Base-by-base conservation (phyloP, 768 basidiomycete genomes). In the Tephrocybe sp. region DNA sequence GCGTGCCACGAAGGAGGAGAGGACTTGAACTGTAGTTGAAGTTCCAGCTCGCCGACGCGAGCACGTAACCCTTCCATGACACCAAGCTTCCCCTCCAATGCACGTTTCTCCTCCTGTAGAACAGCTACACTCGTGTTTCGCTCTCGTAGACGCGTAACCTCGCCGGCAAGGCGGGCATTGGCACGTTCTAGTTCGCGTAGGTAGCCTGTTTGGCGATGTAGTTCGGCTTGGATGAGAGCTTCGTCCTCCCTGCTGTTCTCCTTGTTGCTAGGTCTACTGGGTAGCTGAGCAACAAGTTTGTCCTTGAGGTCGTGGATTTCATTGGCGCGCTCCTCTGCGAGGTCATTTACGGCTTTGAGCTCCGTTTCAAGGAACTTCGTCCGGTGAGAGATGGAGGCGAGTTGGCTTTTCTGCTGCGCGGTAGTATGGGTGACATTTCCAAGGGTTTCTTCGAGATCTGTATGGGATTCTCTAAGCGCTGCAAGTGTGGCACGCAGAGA, bases 71-170 rank as follows among this genome's bases (percentile, higher is more conserved):
- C 76, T 16, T 87, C 83, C 30, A 78, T 64, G 1, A 68, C 69
- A 12, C 55, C 58, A 7, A 83, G 65, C 56, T 77, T 84, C 13
- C 68, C 64, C 60, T 89, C 80, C 36, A 92, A 63, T 0, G 74
- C 73, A 5, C 82, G 73, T 53, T 90, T 89, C 66, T 92, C 86
- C 61, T 92, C 90, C 26, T 78, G 72, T 28, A 92, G 60, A 2
- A 92, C 83, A 51, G 89, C 87, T 2, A 87, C 67, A 54, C 79
- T 84, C 6, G 73, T 66, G n/a, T 83, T 71, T 1, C 78, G 71
- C 52, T 82, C 82, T 27, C 79, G 73, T 13, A 88, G 71, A 9
- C 71, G 55, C 5, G 63, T 64, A 13, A 89, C 57, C 56, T 92
- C 87, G 0, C 73, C 60, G 2, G 62, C 73, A 45, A 88, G 65